Evolutionary conservation across 1,139 yeast species (phyloP).

Genomic region (Zygoascus hellenicus): DNA sequence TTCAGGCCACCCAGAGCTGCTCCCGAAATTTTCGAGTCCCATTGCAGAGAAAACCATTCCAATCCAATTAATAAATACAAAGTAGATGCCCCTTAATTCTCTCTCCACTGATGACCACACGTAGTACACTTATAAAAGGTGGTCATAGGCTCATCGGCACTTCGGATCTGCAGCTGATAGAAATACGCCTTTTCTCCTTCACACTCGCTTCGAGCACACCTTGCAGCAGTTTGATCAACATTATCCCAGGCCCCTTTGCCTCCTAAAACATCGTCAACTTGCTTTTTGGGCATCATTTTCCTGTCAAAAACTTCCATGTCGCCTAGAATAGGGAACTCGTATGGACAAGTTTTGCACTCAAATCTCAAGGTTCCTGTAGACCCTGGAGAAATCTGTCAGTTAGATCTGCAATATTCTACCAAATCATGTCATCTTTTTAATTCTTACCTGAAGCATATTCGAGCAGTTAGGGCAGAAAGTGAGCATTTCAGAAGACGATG

Average conservation of each 20-base stretch:
- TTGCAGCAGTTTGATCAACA: conserved; percentile 66
- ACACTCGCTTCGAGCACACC: conserved; percentile 84
- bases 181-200: conserved; percentile 90
- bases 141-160: conserved; percentile 92
- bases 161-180: conserved; percentile 92
- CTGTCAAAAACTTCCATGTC: conserved; percentile 74
- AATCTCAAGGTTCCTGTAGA: conserved; percentile 39
- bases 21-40: no score
- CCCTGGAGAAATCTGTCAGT: conserved; percentile 21
- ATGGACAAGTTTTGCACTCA: conserved; percentile 91
- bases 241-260: conserved; percentile 99
- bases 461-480: conserved; percentile 93
- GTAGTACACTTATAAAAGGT: conserved; percentile 88
- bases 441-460: conserved; percentile 64
- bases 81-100: conserved; percentile 48
- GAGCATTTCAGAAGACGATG: conserved; percentile 47
- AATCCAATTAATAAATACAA: neutral
- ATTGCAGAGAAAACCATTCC: no score
- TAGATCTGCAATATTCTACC: neutral
- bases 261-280: conserved; percentile 94
- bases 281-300: conserved; percentile 73
- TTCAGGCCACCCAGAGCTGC: no score
- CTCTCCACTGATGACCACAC: conserved; percentile 96
- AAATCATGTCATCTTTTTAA: neutral
- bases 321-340: conserved; percentile 81